phyloP scores from a whole-genome alignment of 345 rosid species.

The Eucalyptus marginata region DNA sequence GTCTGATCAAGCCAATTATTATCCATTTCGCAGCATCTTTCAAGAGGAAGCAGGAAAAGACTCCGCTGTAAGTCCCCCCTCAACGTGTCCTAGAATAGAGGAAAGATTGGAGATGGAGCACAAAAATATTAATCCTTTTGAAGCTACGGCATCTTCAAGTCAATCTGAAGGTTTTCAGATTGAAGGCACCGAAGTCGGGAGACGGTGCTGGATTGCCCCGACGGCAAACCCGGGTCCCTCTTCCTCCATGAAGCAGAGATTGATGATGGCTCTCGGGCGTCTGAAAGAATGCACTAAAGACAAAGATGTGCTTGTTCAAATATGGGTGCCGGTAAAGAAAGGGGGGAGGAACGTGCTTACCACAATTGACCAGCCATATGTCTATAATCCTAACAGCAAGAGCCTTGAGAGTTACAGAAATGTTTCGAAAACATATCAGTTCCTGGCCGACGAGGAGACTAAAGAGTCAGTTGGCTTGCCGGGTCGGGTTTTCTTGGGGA shows the following conservation, averaged over 20 bases:
- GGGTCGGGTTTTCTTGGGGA: conserved; percentile 68
- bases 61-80: conserved; percentile 6
- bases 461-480: conserved; percentile 63
- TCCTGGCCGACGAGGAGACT: conserved; percentile 60
- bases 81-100: conserved; percentile 1
- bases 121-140: conserved; percentile 2
- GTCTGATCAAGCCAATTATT: conserved; percentile 7
- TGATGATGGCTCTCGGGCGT: conserved; percentile 33
- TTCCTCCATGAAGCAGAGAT: conserved; percentile 45
- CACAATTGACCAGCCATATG: conserved; percentile 64
- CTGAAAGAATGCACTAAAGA: conserved; percentile 44
- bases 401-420: conserved; percentile 59
- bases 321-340: conserved; percentile 74
- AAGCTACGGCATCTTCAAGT: conserved; percentile 7
- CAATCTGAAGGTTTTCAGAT: conserved; percentile 15
- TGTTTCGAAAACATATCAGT: conserved; percentile 57
- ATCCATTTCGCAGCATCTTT: conserved; percentile 10
- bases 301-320: conserved; percentile 58
- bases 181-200: conserved; percentile 32
- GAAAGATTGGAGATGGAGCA: conserved; percentile 4
- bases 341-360: conserved; percentile 64
- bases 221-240: conserved; percentile 10
- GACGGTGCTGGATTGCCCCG: conserved; percentile 66
- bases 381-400: conserved; percentile 29
- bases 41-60: conserved; percentile 13